Evolutionary conservation across 2,329 filamentous ascomycete genomes (phyloP), one percentile per base, ranked within the genome.

Genomic region (Lecanicillium sp.): DNA sequence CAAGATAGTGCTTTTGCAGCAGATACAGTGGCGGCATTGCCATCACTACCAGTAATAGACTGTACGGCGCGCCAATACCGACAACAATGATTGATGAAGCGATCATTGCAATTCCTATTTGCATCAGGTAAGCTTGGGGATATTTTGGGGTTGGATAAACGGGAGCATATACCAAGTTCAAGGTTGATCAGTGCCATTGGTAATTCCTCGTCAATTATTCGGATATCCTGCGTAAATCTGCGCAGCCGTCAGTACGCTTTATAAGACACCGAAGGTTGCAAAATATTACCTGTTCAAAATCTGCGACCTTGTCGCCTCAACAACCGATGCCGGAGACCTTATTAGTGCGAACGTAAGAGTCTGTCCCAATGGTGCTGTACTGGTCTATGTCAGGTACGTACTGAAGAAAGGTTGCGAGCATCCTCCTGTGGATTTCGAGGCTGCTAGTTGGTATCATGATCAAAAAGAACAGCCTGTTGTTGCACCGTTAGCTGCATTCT

Each of bases 81-180:
- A 37, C 32, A 12, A 37, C 36, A 22, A 37, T 19, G 9, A 37
- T 29, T n/a, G 36, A 37, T 5, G 34, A 36, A 6, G 25, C 34
- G 17, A n/a, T 29, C 34, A 17, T 27, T n/a, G 17, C 25, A 15
- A 31, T 25, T 4, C 30, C n/a, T n/a, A n/a, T n/a, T n/a, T n/a
- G n/a, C n/a, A n/a, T n/a, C n/a, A n/a, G n/a, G n/a, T n/a, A n/a
- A n/a, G n/a, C n/a, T n/a, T n/a, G n/a, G n/a, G n/a, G n/a, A n/a
- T n/a, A n/a, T n/a, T n/a, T n/a, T n/a, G n/a, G n/a, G n/a, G n/a
- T n/a, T n/a, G n/a, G n/a, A n/a, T n/a, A n/a, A n/a, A n/a, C n/a
- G n/a, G n/a, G n/a, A n/a, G n/a, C n/a, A 22, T 22, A 5, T 35
- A 35, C 33, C 33, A 4, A 8, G 3, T 3, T 12, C 13, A 14